phyloP scores from a whole-genome alignment of 1,284 basidiomycete species.

The Tylopilus orsonianus region DNA sequence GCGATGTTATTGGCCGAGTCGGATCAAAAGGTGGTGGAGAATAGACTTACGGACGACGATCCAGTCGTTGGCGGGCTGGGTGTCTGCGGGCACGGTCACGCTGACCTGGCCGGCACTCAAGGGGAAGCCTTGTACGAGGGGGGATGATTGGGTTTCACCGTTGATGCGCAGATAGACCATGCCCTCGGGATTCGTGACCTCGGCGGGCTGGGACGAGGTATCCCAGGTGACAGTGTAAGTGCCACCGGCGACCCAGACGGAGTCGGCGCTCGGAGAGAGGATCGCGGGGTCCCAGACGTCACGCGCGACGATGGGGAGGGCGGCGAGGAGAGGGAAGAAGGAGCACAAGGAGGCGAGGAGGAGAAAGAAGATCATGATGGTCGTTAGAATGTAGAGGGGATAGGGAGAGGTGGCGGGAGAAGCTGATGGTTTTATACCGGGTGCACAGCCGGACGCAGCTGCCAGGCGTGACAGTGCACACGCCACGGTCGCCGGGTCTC shows the following conservation, averaged over 20 bases:
- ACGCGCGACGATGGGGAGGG: constrained; percentile 24
- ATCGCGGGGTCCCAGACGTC: constrained; percentile 52
- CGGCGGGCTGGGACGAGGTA: constrained; percentile 36
- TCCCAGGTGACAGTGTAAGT: constrained; percentile 50
- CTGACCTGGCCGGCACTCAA: constrained; percentile 39
- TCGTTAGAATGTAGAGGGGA: constrained; percentile 13
- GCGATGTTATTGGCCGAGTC: not conserved
- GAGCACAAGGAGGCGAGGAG: constrained; percentile 18
- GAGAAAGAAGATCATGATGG: constrained; percentile 17
- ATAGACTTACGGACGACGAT: constrained; percentile 41
- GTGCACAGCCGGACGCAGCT: constrained; percentile 13
- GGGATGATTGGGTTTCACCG: constrained; percentile 27
- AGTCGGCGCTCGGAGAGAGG: constrained; percentile 36
- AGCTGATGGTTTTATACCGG: constrained; percentile 16
- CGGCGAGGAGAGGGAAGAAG: constrained; percentile 29
- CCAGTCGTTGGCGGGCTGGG: constrained; percentile 36
- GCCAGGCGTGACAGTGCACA: constrained; percentile 3
- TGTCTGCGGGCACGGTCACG: constrained; percentile 40
- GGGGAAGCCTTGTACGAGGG: constrained; percentile 41
- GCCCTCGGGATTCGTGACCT: constrained; percentile 50
- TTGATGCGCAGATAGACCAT: constrained; percentile 39
- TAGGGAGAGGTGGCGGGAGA: not conserved
- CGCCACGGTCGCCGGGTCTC: not conserved
- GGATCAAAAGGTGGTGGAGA: not conserved
- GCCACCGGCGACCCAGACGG: constrained; percentile 44